Evolutionary conservation across 2,329 filamentous ascomycete species (phyloP).

Genomic region (Balansia obtecta): DNA sequence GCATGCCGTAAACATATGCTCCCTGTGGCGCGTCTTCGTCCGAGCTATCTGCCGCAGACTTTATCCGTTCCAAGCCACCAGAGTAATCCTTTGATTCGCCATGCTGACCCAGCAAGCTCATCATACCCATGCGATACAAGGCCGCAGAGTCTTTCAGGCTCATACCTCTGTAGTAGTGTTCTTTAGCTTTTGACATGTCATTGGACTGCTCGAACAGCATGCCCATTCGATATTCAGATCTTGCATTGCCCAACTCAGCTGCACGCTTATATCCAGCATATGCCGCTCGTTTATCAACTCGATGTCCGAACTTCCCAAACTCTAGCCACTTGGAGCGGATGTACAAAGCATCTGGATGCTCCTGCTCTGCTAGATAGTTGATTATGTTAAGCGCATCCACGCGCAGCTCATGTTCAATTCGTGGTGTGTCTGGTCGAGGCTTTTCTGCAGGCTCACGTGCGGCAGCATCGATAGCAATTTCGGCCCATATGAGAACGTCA

Average conservation of each 20-base stretch:
- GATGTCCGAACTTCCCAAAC: conserved; percentile 88
- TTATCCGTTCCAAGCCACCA: conserved; percentile 70
- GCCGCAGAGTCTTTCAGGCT: conserved; percentile 77
- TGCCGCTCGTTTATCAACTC: conserved; percentile 88
- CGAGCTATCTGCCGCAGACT: conserved; percentile 68
- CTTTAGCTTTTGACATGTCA: conserved; percentile 79
- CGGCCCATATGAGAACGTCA: conserved; percentile 80
- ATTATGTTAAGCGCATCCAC: conserved; percentile 88
- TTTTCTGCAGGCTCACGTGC: conserved; percentile 44
- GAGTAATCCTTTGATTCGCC: conserved; percentile 73
- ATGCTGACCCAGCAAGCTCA: conserved; percentile 89
- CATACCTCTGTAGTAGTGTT: conserved; percentile 78
- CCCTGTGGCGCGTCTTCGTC: conserved; percentile 97
- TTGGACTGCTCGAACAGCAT: conserved; percentile 97
- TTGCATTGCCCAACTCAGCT: conserved; percentile 72
- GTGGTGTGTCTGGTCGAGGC: conserved; percentile 63
- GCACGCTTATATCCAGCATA: conserved; percentile 77
- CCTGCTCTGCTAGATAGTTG: conserved; percentile 76
- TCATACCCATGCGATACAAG: conserved; percentile 83
- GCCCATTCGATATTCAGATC: conserved; percentile 92
- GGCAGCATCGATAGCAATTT: conserved; percentile 68
- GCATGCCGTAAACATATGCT: conserved; percentile 91
- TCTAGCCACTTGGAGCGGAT: conserved; percentile 95
- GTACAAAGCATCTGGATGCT: conserved; percentile 88
- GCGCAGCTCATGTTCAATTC: conserved; percentile 77